phyloP scores from a whole-genome alignment of 257 asterid species.

The Galeopsis tetrahit region DNA sequence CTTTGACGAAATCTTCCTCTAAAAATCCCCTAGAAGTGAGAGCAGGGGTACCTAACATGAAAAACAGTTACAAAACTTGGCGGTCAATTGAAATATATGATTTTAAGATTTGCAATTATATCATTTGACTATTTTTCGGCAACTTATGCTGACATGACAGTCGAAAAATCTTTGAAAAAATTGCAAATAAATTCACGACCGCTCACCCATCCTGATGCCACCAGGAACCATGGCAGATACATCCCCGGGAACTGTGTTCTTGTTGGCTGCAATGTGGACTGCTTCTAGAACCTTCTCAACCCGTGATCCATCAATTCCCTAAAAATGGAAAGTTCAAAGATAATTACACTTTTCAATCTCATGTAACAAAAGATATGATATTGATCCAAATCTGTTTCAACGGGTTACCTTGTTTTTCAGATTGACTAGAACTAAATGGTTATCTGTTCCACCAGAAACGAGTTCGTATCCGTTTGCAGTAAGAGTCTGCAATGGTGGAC shows the following conservation, averaged over 20 bases:
- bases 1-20: slow-evolving; percentile 78
- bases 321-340: neutral
- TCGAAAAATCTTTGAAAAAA: no score
- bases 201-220: slow-evolving; percentile 87
- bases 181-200: no score
- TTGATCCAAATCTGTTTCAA: neutral
- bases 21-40: slow-evolving; percentile 87
- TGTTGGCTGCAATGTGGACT: slow-evolving; percentile 89
- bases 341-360: slow-evolving; percentile 2
- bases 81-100: no score
- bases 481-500: slow-evolving; percentile 59
- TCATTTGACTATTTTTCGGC: no score
- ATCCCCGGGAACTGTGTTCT: slow-evolving; percentile 93
- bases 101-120: no score
- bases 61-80: slow-evolving; percentile 6
- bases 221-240: slow-evolving; percentile 98
- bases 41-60: slow-evolving; percentile 78
- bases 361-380: neutral
- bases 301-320: slow-evolving; percentile 89
- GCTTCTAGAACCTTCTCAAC: slow-evolving; percentile 88
- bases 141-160: no score
- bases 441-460: slow-evolving; percentile 92
- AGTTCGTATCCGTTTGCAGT: slow-evolving; percentile 66
- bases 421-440: slow-evolving; percentile 84
- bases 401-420: slow-evolving; percentile 64